Evolutionary conservation across 495 filamentous ascomycete species (phyloP), one percentile per base, ranked within the genome.

Genomic region (Trichoderma reesei): DNA sequence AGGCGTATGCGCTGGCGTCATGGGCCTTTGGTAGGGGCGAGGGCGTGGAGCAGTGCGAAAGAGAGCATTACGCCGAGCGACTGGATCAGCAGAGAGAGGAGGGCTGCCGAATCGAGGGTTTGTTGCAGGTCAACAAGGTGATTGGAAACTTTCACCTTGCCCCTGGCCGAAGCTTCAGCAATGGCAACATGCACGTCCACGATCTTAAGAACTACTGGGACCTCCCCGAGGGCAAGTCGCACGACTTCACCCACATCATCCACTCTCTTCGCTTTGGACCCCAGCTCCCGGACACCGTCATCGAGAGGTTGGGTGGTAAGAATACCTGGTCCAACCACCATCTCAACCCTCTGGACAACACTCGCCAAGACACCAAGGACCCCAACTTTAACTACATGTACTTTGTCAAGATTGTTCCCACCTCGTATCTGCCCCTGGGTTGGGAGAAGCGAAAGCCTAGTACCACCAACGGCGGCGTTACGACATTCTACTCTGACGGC

Each of bases 111-210:
- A 88, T 99, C 65, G 92, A 97, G 69, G 94, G 94, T 65, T 88
- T 85, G 13, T 82, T 99, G 65, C 88, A 90, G 37, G 94, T 99
- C 54, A 99, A 98, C 79, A 99, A 98, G 73, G 94, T 99, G 2
- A 82, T 98, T 63, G 94, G 94, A 51, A 99, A 99, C 77, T 99
- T 99, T 84, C 94, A 99, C 76, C 89, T 99, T 69, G 95, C 94
- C 2, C 95, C 94, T 1, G 94, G 94, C 70, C 87, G 91, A 74
- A 91, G 86, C 72, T 98, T 96, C 82, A 91, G 86, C 68, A 94
- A 88, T 71, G 90, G 90, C 62, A 94, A 96, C 76, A 87, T 97
- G 86, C 94, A 99, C 75, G 90, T 96, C 38, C 94, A 99, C 76
- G 94, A 99, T 71, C 80, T 98, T 56, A 90, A 96, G 68, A 93